Base-by-base conservation (phyloP, 495 filamentous ascomycete genomes). In the Emericellopsis terricola region DNA sequence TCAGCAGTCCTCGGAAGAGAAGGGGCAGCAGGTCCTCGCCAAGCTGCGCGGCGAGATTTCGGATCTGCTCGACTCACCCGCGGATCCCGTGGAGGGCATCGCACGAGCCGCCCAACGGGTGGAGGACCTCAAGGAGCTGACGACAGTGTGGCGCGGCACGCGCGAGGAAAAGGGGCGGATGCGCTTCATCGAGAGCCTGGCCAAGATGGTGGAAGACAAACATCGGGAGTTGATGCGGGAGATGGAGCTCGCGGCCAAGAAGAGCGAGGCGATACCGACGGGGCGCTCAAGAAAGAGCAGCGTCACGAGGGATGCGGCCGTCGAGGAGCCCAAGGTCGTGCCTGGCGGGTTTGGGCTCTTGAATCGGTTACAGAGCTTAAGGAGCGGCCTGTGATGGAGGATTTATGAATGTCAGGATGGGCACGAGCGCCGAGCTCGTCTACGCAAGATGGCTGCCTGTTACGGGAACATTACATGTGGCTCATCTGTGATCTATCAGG, bases 91-190 rank as follows among this genome's bases (percentile, higher is more conserved):
- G n/a, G 53, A 59, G 42, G 71, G 60, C 21, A 56, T 81, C 14
- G 73, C 83, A 35, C 71, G 72, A 16, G 89, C 87, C 1, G 66
- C 65, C 13, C 59, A 59, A 13, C 65, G 81, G 9, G 71, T 96
- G 13, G 71, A 77, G 43, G 68, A 76, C 45, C 55, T 97, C 17
- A 72, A 79, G 39, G 64, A 69, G 29, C 57, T 93, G 41, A 67
- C 69, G 10, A 52, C 53, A 9, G 73, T 96, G n/a, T 96, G 91
- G 81, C 85, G 81, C 46, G 84, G 84, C 1, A 93, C 91, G 13
- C 78, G 80, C 0, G 89, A 96, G 63, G 89, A 93, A 43, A 86
- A 78, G 48, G 84, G 83, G 18, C 63, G 91, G 40, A 55, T 57
- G 8, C 77, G 70, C 36, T 82, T 94, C 48, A 74, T 97, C 31